These are phyloP conservation scores for Xylaria digitata DNA, from an alignment of 2,329 filamentous ascomycete species.

Conservation along the genomic window DNA sequence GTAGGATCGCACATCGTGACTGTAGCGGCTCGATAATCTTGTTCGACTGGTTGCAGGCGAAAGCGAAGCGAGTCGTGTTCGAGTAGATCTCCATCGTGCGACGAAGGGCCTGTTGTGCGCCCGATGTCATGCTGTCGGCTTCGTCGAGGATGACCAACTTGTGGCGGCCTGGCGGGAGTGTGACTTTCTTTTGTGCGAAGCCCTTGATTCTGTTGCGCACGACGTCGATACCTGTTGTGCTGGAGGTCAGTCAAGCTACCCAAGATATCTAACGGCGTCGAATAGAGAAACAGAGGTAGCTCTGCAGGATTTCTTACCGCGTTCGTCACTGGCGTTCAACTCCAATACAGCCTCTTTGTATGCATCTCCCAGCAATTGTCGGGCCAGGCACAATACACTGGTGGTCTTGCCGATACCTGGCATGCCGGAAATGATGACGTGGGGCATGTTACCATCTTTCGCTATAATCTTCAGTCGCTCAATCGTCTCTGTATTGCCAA, in stretches of 20 bases:
- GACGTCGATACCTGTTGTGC: conserved; percentile 82
- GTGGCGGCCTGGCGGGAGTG: conserved; percentile 86
- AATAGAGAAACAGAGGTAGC: not conserved
- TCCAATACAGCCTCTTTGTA: conserved; percentile 99
- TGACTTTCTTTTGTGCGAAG: conserved; percentile 99
- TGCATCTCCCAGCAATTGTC: conserved; percentile 88
- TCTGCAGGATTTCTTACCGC: conserved; percentile 63
- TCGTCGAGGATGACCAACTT: conserved; percentile 98
- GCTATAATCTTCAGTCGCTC: conserved; percentile 98
- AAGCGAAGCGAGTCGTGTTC: conserved; percentile 94
- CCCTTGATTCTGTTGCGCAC: conserved; percentile 97
- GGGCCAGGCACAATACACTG: conserved; percentile 89
- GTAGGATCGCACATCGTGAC: conserved; percentile 93
- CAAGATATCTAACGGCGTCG: not conserved
- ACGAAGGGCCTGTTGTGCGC: conserved; percentile 92
- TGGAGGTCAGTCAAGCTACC: not conserved
- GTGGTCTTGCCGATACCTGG: conserved; percentile 99
- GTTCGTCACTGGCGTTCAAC: conserved; percentile 94
- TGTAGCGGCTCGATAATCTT: conserved; percentile 99
- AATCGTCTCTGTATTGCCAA: conserved; percentile 97
- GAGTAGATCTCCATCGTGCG: conserved; percentile 99
- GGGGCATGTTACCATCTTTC: conserved; percentile 98
- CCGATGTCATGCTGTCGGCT: conserved; percentile 97
- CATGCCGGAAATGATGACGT: conserved; percentile 99
- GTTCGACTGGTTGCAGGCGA: conserved; percentile 98